Base-by-base conservation (phyloP, 805 yeast genomes). In the Pichia cabralensis region DNA sequence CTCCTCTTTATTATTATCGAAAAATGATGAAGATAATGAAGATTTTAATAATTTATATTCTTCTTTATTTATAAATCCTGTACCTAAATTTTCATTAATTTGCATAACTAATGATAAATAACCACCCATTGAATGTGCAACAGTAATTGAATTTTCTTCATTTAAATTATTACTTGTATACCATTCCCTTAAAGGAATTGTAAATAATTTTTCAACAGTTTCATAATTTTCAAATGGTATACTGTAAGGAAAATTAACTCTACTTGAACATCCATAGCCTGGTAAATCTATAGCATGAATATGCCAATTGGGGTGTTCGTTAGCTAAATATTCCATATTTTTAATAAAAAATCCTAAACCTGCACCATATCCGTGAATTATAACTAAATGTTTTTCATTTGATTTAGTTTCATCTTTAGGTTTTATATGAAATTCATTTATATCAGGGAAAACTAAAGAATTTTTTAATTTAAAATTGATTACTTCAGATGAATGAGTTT, bases 111-210 rank as follows among this genome's bases (percentile, higher is more conserved):
- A 70, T 52, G 80, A 71, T 16, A 89, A 48, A 51, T 88, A 89
- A 0, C 94, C 96, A 5, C 98, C 98, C 71, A 92, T 67, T 0
- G 96, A 86, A 58, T 89, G 98, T 2, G 95, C 94, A 55, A 76
- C 71, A 28, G 74, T 68, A 33, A 78, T 59, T 39, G 74, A 74
- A 36, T 67, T 65, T 16, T 64, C 60, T 8, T 55, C 49, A 19
- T 48, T 33, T 17, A 57, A 33, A 6, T 51, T 40, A 33, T 79
- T 58, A 29, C 59, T 53, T 2, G 41, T 37, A 34, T 81, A 61
- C 94, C 95, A 84, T 16, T 58, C 60, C 31, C 69, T 69, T 28
- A 80, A 61, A 1, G 89, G 69, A 31, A 77, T 74, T 33, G 73
- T 71, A 48, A 80, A 80, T 69, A 76, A 76, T 14, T 56, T 49